A percentile compares a stretch with the other conserved stretches of the same genome.
Evolutionary conservation across 2,329 filamentous ascomycete species (phyloP).

Genomic region (Hymenoscyphus linearis): DNA sequence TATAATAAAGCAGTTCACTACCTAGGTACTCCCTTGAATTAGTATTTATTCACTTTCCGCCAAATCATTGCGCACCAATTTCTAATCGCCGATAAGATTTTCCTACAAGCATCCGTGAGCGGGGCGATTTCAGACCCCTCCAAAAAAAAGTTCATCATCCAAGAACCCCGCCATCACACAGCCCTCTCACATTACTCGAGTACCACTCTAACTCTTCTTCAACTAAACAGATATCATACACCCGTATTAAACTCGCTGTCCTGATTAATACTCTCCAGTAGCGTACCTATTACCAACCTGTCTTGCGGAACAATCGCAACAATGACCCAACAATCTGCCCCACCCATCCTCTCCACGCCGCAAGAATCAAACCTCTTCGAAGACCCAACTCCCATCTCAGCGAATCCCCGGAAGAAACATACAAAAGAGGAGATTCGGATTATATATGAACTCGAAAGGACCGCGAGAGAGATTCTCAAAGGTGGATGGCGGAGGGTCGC

Average conservation of each 20-base stretch:
- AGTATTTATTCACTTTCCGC: neutral
- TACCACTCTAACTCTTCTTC: no score
- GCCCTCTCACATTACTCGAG: no score
- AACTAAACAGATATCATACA: no score
- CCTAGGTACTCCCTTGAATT: neutral
- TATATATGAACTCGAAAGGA: conserved; percentile 82
- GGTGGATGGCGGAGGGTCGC: conserved; percentile 73
- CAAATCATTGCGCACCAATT: neutral
- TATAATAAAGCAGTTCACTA: neutral
- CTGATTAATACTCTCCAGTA: no score
- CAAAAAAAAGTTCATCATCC: neutral
- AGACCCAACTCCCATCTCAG: conserved; percentile 35
- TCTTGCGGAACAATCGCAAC: neutral
- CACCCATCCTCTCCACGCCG: conserved; percentile 60
- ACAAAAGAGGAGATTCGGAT: conserved; percentile 63
- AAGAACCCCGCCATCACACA: neutral
- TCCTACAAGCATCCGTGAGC: neutral
- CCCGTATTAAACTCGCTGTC: no score
- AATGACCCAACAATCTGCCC: conserved; percentile 8
- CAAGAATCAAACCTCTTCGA: conserved; percentile 52
- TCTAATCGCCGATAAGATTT: neutral
- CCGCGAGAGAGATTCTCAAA: conserved; percentile 66
- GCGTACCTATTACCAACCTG: neutral
- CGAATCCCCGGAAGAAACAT: conserved; percentile 5
- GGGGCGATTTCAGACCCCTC: neutral